phyloP scores from a whole-genome alignment of 352 stramenopile species.

The Pythium brachiatum region DNA sequence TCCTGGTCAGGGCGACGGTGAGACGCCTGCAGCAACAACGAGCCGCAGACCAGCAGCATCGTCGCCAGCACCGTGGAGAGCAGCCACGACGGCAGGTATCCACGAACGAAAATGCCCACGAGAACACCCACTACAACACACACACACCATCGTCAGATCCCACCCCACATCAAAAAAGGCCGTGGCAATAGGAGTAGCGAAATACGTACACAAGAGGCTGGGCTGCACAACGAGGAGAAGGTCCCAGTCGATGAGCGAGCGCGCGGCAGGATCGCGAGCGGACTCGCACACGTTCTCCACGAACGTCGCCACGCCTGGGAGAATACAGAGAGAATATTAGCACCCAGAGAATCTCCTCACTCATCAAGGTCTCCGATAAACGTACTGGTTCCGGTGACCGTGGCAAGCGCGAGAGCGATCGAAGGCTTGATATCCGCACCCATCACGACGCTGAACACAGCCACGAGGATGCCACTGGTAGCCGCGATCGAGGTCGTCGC shows the following conservation, averaged over 20 bases:
- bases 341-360: too few relatives aligned
- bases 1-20: conserved; percentile 17
- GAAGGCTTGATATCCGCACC: conserved; percentile 10
- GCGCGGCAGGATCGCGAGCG: conserved; percentile 4
- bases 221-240: conserved; percentile 23
- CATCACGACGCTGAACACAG: conserved; percentile 18
- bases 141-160: neutral
- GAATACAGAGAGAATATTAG: too few relatives aligned
- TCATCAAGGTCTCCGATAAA: too few relatives aligned
- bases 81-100: conserved; percentile 17
- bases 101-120: conserved; percentile 16
- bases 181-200: neutral
- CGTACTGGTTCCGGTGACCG: conserved; percentile 7
- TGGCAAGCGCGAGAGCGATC: conserved; percentile 18
- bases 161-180: neutral
- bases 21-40: conserved; percentile 21
- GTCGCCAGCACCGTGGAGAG: conserved; percentile 22
- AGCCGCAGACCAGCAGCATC: conserved; percentile 21
- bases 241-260: conserved; percentile 24
- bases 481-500: conserved; percentile 7
- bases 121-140: conserved; percentile 20
- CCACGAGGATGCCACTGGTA: conserved; percentile 15
- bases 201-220: conserved; percentile 15
- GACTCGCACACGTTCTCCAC: conserved; percentile 17
- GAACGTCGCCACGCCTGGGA: conserved; percentile 10